Percentiles rank a stretch among this genome's conserved stretches.
phyloP scores from a whole-genome alignment of 768 basidiomycete species.

The Termitomyces sp. region DNA sequence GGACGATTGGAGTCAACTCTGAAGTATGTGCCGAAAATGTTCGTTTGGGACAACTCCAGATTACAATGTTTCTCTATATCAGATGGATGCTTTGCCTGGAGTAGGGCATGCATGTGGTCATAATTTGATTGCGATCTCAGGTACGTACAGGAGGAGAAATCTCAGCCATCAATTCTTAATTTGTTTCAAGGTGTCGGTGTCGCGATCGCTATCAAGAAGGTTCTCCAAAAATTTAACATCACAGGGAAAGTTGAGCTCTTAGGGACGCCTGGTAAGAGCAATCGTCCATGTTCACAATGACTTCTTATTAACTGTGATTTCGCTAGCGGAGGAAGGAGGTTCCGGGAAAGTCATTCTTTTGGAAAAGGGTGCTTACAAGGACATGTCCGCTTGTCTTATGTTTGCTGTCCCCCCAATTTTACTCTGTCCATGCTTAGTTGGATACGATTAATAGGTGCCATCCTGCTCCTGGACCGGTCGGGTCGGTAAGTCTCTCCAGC shows the following conservation, averaged over 20 bases:
- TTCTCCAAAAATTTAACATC: constrained; percentile 55
- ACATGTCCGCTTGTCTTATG: constrained; percentile 78
- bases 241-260: constrained; percentile 65
- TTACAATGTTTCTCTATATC: background rate
- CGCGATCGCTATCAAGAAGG: constrained; percentile 61
- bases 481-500: constrained; percentile 58
- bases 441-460: constrained; percentile 54
- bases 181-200: constrained; percentile 53
- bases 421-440: background rate
- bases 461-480: constrained; percentile 71
- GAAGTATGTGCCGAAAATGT: constrained; percentile 40
- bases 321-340: constrained; percentile 72
- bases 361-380: constrained; percentile 65
- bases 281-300: background rate
- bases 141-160: constrained; percentile 11
- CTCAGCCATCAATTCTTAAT: background rate
- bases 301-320: background rate
- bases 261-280: constrained; percentile 64
- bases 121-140: constrained; percentile 74
- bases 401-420: constrained; percentile 18
- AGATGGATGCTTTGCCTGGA: constrained; percentile 60
- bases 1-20: constrained; percentile 73
- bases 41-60: background rate
- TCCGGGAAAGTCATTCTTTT: constrained; percentile 68
- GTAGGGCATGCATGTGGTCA: constrained; percentile 78